Conservation (phyloP, 2,329 filamentous ascomycete species). For the Pseudopithomyces chartarum region DNA sequence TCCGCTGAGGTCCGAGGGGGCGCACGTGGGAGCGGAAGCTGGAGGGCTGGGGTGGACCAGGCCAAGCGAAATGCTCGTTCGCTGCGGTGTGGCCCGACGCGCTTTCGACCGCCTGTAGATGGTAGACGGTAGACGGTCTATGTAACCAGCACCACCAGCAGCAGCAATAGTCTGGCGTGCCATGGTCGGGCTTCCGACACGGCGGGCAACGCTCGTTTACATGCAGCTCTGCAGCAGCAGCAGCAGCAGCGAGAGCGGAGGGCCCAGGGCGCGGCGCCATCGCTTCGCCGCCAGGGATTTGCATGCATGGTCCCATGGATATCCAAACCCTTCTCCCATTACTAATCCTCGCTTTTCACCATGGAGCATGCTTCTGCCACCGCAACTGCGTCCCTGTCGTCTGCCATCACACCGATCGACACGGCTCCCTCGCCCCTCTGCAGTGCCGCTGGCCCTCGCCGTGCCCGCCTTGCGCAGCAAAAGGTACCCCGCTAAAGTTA, state of each 20-base stretch:
- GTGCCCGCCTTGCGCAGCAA: constrained; percentile 19
- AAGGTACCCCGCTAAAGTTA: constrained; percentile 35
- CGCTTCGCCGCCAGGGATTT: constrained; percentile 12
- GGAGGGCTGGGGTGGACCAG: constrained; percentile 11
- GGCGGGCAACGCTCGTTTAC: constrained; percentile 2
- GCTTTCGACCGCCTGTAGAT: constrained; percentile 14
- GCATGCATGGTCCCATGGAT: constrained; percentile 2
- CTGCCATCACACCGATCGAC: constrained; percentile 16
- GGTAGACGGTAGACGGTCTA: too few relatives aligned
- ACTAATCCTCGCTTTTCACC: constrained; percentile 13
- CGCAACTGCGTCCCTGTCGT: neutral
- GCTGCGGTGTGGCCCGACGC: constrained; percentile 11
- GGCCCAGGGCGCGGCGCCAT: constrained; percentile 10
- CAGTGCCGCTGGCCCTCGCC: constrained; percentile 4
- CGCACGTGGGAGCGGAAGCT: constrained; percentile 14
- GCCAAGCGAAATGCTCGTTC: constrained; percentile 3
- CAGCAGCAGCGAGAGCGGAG: constrained; percentile 13
- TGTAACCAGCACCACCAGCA: too few relatives aligned
- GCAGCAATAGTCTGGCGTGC: constrained; percentile 2
- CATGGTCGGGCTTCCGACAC: constrained; percentile 6
- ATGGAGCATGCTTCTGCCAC: neutral
- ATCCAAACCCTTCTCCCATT: constrained; percentile 10
- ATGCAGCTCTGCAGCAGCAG: too few relatives aligned
- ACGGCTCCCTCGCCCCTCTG: neutral
- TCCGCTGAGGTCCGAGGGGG: neutral